phyloP scores from a whole-genome alignment of 179 eudicot species.

The Monotropa hypopitys region DNA sequence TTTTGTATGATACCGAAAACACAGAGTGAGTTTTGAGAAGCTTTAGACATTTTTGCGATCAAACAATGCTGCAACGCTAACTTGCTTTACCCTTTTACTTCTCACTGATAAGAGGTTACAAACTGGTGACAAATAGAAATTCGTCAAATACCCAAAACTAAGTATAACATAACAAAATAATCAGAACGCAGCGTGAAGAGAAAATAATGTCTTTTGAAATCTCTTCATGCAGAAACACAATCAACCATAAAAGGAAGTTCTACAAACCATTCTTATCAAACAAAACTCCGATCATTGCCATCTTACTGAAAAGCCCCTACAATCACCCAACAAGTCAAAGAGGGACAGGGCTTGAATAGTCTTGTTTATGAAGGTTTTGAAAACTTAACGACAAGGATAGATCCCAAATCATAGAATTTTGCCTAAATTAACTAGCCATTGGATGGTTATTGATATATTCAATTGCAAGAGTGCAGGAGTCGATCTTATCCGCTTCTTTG shows the following conservation, averaged over 20 bases:
- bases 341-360: neutral
- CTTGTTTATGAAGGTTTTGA: neutral
- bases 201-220: neutral
- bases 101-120: neutral
- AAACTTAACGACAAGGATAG: neutral
- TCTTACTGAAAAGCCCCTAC: neutral
- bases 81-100: neutral
- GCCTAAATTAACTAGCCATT: slow-evolving; percentile 45
- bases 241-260: neutral
- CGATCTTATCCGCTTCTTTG: slow-evolving; percentile 80
- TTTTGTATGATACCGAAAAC: neutral
- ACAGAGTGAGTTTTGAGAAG: neutral
- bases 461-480: slow-evolving; percentile 61
- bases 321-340: neutral
- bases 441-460: slow-evolving; percentile 84
- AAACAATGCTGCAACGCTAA: neutral
- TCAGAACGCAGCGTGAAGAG: neutral
- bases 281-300: slow-evolving; percentile 5
- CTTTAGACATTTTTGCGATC: neutral
- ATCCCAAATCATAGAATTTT: neutral
- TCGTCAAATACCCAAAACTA: neutral
- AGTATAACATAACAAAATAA: neutral
- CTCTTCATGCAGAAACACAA: neutral
- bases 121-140: neutral
- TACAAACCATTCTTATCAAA: neutral